Conservation (phyloP, 2,329 filamentous ascomycete genomes). For the Phialophora verrucosa region DNA sequence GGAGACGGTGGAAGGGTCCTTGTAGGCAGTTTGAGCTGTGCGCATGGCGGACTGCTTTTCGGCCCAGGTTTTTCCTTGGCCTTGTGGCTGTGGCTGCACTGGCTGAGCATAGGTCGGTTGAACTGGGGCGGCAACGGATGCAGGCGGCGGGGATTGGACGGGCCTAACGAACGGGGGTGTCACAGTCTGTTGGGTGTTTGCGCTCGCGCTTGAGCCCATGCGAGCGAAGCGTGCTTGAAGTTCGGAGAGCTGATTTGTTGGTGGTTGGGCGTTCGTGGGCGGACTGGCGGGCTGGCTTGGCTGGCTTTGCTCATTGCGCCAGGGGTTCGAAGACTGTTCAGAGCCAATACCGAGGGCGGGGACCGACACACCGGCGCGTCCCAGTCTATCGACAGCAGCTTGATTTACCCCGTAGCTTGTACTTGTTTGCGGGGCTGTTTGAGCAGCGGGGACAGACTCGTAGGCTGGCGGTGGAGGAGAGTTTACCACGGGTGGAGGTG, state of each 20-base stretch:
- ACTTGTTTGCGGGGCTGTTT: constrained; percentile 41
- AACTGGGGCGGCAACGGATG: not conserved
- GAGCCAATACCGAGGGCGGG: constrained; percentile 74
- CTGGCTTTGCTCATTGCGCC: constrained; percentile 43
- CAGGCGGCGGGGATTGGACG: constrained; percentile 20
- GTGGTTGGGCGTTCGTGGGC: constrained; percentile 33
- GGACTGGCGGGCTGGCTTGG: constrained; percentile 42
- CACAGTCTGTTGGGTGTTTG: constrained; percentile 30
- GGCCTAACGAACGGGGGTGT: constrained; percentile 27
- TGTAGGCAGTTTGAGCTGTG: constrained; percentile 65
- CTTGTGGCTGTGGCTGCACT: constrained; percentile 12
- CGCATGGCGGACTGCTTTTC: constrained; percentile 67
- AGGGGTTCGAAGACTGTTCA: constrained; percentile 33
- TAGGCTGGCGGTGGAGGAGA: constrained; percentile 34
- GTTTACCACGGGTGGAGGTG: constrained; percentile 49
- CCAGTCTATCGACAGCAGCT: constrained; percentile 69
- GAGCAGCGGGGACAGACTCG: constrained; percentile 31
- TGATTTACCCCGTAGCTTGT: constrained; percentile 57
- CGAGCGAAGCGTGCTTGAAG: constrained; percentile 71
- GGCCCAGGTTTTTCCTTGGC: constrained; percentile 56
- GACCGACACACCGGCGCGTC: constrained; percentile 76
- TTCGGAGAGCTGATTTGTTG: constrained; percentile 62
- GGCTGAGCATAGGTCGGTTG: constrained; percentile 5
- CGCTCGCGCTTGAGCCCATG: constrained; percentile 51
- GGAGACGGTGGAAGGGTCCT: constrained; percentile 67